phyloP scores from a whole-genome alignment of 768 basidiomycete genomes.

The Collybia nuda region DNA sequence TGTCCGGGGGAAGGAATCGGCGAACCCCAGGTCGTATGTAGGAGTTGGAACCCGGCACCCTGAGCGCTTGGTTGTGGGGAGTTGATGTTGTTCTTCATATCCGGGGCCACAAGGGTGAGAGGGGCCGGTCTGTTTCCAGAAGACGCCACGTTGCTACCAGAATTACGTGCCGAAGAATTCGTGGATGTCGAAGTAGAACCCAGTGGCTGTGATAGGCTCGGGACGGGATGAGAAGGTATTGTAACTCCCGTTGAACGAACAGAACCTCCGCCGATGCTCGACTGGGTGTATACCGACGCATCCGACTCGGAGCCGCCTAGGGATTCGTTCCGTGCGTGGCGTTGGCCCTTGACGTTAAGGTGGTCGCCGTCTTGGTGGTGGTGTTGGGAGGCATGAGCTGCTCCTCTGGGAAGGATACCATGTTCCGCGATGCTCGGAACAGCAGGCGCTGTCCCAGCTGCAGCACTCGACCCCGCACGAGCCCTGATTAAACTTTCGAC shows the following conservation, averaged over 20 bases:
- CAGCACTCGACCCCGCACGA: constrained; percentile 13
- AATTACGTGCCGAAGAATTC: background rate
- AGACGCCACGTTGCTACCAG: background rate
- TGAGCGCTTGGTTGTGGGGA: constrained; percentile 17
- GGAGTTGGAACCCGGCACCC: constrained; percentile 12
- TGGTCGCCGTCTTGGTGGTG: background rate
- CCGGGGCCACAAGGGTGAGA: constrained; percentile 17
- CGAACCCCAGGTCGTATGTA: constrained; percentile 40
- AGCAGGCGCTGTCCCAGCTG: constrained; percentile 9
- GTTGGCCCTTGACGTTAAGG: background rate
- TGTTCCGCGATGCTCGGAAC: no score
- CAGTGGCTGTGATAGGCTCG: background rate
- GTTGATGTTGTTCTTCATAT: background rate
- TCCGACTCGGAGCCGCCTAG: constrained; percentile 28
- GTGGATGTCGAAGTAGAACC: background rate
- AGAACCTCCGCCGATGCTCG: constrained; percentile 21
- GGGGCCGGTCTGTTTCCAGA: constrained; percentile 25
- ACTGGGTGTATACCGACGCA: constrained; percentile 33
- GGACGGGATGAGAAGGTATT: background rate
- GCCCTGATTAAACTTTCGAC: background rate
- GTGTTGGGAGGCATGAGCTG: background rate
- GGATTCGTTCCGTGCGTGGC: constrained; percentile 8
- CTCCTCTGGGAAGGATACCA: background rate
- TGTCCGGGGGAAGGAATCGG: constrained; percentile 26
- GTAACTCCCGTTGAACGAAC: constrained; percentile 1